Evolutionary conservation across 352 stramenopile genomes (phyloP).

Genomic region (Globisporangium barbulae): DNA sequence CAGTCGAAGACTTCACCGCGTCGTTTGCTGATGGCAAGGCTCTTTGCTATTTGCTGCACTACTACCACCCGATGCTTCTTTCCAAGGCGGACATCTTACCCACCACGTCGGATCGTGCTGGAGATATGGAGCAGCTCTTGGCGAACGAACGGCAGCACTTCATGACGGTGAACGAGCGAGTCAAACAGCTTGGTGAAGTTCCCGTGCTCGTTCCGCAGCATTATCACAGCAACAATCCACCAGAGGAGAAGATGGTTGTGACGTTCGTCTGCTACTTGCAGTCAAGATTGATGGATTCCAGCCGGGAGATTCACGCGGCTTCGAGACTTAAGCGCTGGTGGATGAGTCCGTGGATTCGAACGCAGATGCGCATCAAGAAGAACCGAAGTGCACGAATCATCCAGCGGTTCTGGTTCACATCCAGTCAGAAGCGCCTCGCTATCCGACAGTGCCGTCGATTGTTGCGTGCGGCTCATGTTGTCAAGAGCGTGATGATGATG

Average conservation of each 20-base stretch:
- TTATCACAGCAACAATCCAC: slow-evolving; percentile 87
- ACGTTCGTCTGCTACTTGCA: slow-evolving; percentile 94
- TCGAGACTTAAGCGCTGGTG: slow-evolving; percentile 86
- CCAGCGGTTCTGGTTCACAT: slow-evolving; percentile 81
- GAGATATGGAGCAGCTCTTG: slow-evolving; percentile 33
- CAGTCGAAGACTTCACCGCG: slow-evolving; percentile 86
- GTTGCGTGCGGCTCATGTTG: slow-evolving; percentile 50
- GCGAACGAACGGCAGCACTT: slow-evolving; percentile 86
- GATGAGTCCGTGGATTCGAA: slow-evolving; percentile 49
- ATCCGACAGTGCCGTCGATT: slow-evolving; percentile 69
- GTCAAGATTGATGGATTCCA: slow-evolving; percentile 93
- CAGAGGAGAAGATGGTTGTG: slow-evolving; percentile 94
- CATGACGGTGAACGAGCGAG: slow-evolving; percentile 80
- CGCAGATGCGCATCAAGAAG: slow-evolving; percentile 58
- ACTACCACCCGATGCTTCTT: slow-evolving; percentile 93
- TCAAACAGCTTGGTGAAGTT: slow-evolving; percentile 91
- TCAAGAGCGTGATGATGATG: slow-evolving; percentile 36
- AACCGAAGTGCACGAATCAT: slow-evolving; percentile 50
- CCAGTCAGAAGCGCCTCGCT: slow-evolving; percentile 62
- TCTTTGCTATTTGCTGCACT: slow-evolving; percentile 93
- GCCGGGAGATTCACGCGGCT: slow-evolving; percentile 89
- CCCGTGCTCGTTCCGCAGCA: slow-evolving; percentile 85
- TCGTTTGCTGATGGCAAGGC: slow-evolving; percentile 93
- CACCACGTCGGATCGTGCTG: slow-evolving; percentile 35
- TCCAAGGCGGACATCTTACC: slow-evolving; percentile 53